These are phyloP conservation scores for Chrysopogon serrulatus DNA, from an alignment of 176 grass and related monocot species.

Conservation along the genomic window DNA sequence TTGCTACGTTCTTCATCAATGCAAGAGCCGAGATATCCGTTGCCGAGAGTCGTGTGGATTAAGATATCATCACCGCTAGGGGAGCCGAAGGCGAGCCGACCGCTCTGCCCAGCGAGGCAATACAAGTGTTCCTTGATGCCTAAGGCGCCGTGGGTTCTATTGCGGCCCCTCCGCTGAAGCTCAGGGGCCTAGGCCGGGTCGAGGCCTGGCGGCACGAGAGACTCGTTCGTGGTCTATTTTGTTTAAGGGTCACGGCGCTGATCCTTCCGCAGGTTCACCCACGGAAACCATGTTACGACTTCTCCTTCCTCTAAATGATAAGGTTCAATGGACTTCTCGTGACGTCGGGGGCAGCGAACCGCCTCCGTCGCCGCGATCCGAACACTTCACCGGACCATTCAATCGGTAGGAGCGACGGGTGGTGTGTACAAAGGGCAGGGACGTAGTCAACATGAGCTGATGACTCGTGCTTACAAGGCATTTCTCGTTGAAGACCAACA, in stretches of 20 bases:
- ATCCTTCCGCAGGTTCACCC: slow-evolving; percentile 53
- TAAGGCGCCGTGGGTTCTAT: too few species aligned
- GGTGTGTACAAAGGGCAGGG: background rate
- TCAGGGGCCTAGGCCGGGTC: too few species aligned
- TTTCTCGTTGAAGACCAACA: slow-evolving; percentile 90
- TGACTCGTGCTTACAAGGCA: slow-evolving; percentile 72
- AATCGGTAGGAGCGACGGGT: background rate
- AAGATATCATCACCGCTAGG: background rate
- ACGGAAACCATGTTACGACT: slow-evolving; percentile 67
- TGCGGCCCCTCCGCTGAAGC: too few species aligned
- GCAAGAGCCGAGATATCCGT: slow-evolving; percentile 62
- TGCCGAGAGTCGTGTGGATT: slow-evolving; percentile 37
- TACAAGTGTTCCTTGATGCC: too few species aligned
- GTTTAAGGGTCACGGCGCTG: too few species aligned
- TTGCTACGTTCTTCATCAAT: slow-evolving; percentile 88
- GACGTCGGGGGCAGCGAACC: background rate
- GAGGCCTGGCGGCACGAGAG: too few species aligned
- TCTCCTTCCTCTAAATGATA: slow-evolving; percentile 56
- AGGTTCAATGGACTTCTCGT: slow-evolving; percentile 29
- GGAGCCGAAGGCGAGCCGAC: too few species aligned
- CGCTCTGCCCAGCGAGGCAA: too few species aligned
- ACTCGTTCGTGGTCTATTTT: too few species aligned
- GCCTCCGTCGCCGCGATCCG: background rate
- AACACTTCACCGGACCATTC: slow-evolving; percentile 21
- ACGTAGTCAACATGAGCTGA: background rate